Conservation (phyloP, 495 filamentous ascomycete species). For the Penicillium manginii region DNA sequence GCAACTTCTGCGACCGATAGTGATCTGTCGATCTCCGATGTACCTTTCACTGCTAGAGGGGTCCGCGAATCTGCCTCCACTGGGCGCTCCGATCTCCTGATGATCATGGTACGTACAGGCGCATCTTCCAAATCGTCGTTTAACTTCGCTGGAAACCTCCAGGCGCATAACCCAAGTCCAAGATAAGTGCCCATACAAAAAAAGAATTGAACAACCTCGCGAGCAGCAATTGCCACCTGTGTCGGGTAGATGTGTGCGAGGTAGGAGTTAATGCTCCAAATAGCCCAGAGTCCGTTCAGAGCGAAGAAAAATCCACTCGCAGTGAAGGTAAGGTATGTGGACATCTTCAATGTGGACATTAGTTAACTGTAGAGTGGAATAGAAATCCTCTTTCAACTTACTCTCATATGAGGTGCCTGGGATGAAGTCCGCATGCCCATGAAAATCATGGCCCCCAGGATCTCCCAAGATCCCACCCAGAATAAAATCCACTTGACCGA, state of each 20-base stretch:
- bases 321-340: not conserved
- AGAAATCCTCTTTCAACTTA: not conserved
- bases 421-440: not conserved
- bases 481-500: not conserved
- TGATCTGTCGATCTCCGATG: not conserved
- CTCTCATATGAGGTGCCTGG: not conserved
- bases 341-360: not conserved
- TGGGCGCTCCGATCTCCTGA: not conserved
- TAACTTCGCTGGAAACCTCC: not conserved
- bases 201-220: conserved; percentile 1
- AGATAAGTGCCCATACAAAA: conserved; percentile 1
- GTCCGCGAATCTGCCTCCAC: not conserved
- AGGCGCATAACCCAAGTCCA: not conserved
- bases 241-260: not conserved
- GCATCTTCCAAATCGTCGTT: not conserved
- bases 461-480: conserved; percentile 1
- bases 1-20: not conserved
- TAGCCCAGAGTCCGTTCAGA: not conserved
- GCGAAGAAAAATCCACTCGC: not conserved
- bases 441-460: not conserved
- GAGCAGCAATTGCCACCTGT: not conserved
- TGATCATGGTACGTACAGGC: not conserved
- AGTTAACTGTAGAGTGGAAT: not conserved
- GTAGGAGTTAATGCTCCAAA: conserved; percentile 4
- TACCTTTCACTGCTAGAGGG: not conserved